phyloP scores from a whole-genome alignment of 805 yeast species.

The Candida nonsorbophila region DNA sequence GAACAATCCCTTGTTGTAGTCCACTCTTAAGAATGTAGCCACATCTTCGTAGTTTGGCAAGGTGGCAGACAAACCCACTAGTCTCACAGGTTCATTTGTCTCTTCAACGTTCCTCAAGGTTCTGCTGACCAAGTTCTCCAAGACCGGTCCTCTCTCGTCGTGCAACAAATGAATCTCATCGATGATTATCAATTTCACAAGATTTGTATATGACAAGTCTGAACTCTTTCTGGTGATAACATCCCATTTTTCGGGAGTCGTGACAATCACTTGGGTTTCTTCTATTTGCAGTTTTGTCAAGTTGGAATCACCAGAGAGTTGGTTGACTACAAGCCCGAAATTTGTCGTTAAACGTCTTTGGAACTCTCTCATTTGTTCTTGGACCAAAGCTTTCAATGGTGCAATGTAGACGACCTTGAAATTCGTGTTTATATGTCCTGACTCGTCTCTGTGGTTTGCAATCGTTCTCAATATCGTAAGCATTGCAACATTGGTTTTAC shows the following conservation, averaged over 20 bases:
- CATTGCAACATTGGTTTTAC: conserved; percentile 96
- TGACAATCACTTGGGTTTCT: conserved; percentile 77
- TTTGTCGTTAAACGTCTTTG: conserved; percentile 55
- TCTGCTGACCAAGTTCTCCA: conserved; percentile 84
- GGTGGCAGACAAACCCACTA: conserved; percentile 89
- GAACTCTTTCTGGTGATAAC: conserved; percentile 85
- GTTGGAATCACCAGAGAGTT: conserved; percentile 85
- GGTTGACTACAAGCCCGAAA: conserved; percentile 70
- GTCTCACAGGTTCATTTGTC: conserved; percentile 49
- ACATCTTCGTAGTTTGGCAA: conserved; percentile 87
- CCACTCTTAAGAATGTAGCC: conserved; percentile 71
- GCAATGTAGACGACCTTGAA: conserved; percentile 87
- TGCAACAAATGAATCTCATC: conserved; percentile 93
- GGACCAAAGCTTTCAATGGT: conserved; percentile 90
- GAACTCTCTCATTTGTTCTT: conserved; percentile 89
- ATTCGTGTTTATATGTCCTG: conserved; percentile 47
- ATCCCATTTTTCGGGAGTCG: conserved; percentile 98
- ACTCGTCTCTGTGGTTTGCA: conserved; percentile 42
- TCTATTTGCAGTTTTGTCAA: conserved; percentile 69
- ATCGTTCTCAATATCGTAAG: conserved; percentile 65
- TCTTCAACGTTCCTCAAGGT: conserved; percentile 45
- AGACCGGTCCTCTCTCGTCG: conserved; percentile 92
- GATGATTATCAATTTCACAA: conserved; percentile 68
- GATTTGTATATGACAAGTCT: conserved; percentile 48
- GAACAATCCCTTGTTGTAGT: conserved; percentile 53